Base-by-base conservation (phyloP, 2,329 filamentous ascomycete species). In the Penicillium occitanis region DNA sequence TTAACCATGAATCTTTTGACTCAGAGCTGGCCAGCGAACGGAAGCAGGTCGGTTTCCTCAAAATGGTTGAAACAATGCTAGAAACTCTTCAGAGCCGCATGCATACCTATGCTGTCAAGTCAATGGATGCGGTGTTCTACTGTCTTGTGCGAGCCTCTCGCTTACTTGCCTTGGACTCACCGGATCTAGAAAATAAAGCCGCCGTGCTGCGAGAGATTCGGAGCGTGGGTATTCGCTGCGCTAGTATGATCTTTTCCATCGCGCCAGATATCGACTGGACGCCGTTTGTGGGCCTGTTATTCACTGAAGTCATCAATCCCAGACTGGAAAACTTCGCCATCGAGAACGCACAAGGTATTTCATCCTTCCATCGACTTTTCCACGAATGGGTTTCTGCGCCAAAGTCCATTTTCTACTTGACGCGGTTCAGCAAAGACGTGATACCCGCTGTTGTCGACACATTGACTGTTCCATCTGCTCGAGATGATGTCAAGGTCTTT, bases 321-420 rank as follows among this genome's bases (percentile, higher is more conserved):
- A 86, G 92, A 69, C 82, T 98, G 19, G 86, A 90, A 2, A 91
- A 91, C 66, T 86, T 99, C 63, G 87, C 93, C 0, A 83, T 86
- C 5, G 95, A 99, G 79, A 97, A 92, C 51, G 91, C 92, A 0
- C 93, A 99, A 74, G 92, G 92, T 14, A 84, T 97, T 7, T 98
- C 95, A 2, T 91, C 90, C 17, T 86, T 93, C 48, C 85, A 97
- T 68, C 89, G 90, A 68, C 82, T 99, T 5, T 88, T 99, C 69
- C 88, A 87, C 3, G 91, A 90, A 1, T 97, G 94, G 91, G 89
- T 92, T 3, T 85, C 86, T 66, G 84, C 90, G 25, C 83, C 87
- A 0, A 85, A 83, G 68, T 89, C 88, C 0, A 88, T 89, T 0
- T 74, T 88, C 6, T 91, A 95, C 71, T 83, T 99, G 7, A 86